Base-by-base conservation (phyloP, 2,329 filamentous ascomycete species). In the Fonsecaea pugnacius region DNA sequence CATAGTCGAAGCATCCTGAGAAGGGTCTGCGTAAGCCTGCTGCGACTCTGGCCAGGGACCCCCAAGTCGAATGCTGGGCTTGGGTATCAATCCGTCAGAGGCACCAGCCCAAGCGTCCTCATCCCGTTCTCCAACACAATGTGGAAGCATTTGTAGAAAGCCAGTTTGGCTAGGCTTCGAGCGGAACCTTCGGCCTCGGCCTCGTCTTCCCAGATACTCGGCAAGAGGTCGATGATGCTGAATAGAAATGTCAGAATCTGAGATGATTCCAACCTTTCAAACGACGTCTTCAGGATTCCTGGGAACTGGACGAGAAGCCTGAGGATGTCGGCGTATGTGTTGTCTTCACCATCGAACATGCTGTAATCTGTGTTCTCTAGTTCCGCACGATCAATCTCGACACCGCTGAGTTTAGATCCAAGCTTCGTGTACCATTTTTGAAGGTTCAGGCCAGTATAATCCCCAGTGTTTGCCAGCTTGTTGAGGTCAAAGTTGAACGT, bases 301-400 rank as follows among this genome's bases (percentile, higher is more conserved):
- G 92, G 92, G 85, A 91, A 96, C 74, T 92, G 90, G 8, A 89
- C 84, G n/a, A 96, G 83, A 52, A 90, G 83, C 35, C 92, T 87
- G 69, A 92, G 83, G 43, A 94, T 83, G 71, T 92, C 88, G 54
- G 87, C 77, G 24, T 90, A 91, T 73, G 92, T 12, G n/a, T 33
- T 56, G 43, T 56, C 90, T 43, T 85, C 79, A 77, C 92, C 91
- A 0, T 82, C 86, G 33, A 94, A 84, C 48, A 92, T 84, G 10
- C 83, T 82, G 57, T 91, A 79, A 74, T 94, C 85, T 21, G 90
- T 88, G 12, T 78, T 79, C 10, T 80, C 78, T 33, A 94, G 80
- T 9, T 90, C 85, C 58, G 84, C 83, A 5, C 81, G 77, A 1
- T 79, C 76, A 33, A 89, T 78, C 8, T 75, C 78, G 1, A 84